Base-by-base conservation (phyloP, 495 filamentous ascomycete species). In the Aspergillus asperescens region DNA sequence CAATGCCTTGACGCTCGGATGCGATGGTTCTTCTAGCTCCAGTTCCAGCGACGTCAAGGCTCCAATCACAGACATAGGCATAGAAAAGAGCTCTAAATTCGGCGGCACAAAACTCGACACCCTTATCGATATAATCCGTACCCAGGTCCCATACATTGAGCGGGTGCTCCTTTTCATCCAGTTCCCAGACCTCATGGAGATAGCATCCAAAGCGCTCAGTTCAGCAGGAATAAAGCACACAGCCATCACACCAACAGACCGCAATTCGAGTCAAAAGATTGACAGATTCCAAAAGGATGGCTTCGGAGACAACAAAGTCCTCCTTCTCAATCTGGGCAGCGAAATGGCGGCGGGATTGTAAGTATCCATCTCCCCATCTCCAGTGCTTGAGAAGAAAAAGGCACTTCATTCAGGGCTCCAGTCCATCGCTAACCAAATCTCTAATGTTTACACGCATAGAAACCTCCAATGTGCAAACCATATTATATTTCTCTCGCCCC, bases 391-490 rank as follows among this genome's bases (percentile, higher is more conserved):
- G n/a, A n/a, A n/a, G n/a, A n/a, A n/a, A n/a, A n/a, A n/a, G n/a
- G n/a, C n/a, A n/a, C n/a, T n/a, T n/a, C n/a, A n/a, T n/a, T n/a
- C n/a, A n/a, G n/a, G n/a, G n/a, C n/a, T n/a, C 4, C 9, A 1
- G 8, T 9, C 13, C 31, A 40, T 12, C 19, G 12, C 10, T 19
- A 23, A 41, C n/a, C n/a, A n/a, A n/a, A n/a, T n/a, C n/a, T n/a
- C n/a, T n/a, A n/a, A n/a, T n/a, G n/a, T n/a, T n/a, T n/a, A n/a
- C n/a, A n/a, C n/a, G n/a, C n/a, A n/a, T 41, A 86, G 83, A 16
- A 94, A 94, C 59, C 69, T 93, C 2, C 82, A 83, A 41, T 76
- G 78, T 32, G 87, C 88, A 0, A 90, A 88, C 50, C 89, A 93
- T 54, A 72, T 91, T 27, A 77, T 94, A 43, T 92, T 95, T 62